phyloP scores from a whole-genome alignment of 2,329 filamentous ascomycete species.

The Pseudogymnoascus sp. region DNA sequence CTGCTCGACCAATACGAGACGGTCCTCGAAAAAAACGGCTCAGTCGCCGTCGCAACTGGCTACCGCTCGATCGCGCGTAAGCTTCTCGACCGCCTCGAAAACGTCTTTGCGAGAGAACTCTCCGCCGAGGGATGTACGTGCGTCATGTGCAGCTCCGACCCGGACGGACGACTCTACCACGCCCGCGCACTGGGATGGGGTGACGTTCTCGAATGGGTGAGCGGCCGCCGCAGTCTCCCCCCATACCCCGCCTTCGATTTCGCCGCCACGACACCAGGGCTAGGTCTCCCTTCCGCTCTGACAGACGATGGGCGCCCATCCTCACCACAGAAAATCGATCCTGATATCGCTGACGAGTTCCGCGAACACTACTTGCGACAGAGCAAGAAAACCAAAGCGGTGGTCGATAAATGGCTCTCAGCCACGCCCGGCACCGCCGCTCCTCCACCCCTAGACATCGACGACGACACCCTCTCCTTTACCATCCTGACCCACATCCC shows the following conservation, averaged over 20 bases:
- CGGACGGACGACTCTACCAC: conserved; percentile 35
- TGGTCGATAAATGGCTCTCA: conserved; percentile 83
- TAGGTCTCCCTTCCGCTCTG: conserved; percentile 45
- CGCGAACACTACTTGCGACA: conserved; percentile 86
- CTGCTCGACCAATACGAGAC: conserved; percentile 78
- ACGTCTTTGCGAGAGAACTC: conserved; percentile 88
- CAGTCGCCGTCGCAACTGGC: conserved; percentile 87
- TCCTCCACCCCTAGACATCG: conserved; percentile 73
- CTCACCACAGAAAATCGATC: conserved; percentile 69
- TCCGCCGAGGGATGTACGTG: conserved; percentile 79
- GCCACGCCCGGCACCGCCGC: conserved; percentile 63
- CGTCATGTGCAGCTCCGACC: conserved; percentile 65
- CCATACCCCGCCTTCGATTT: conserved; percentile 83
- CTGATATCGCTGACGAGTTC: conserved; percentile 90
- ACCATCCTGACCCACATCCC: conserved; percentile 85
- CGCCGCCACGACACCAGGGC: conserved; percentile 44
- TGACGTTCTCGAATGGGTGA: conserved; percentile 87
- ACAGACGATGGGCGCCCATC: conserved; percentile 48
- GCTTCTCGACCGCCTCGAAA: conserved; percentile 80
- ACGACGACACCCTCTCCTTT: conserved; percentile 89
- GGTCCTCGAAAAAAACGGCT: conserved; percentile 76
- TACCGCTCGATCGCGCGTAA: conserved; percentile 90
- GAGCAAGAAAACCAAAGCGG: conserved; percentile 84
- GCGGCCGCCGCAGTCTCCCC: conserved; percentile 77
- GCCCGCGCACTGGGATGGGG: conserved; percentile 77